Evolutionary conservation across 2,329 filamentous ascomycete genomes (phyloP).

Genomic region (Fusarium miscanthi): DNA sequence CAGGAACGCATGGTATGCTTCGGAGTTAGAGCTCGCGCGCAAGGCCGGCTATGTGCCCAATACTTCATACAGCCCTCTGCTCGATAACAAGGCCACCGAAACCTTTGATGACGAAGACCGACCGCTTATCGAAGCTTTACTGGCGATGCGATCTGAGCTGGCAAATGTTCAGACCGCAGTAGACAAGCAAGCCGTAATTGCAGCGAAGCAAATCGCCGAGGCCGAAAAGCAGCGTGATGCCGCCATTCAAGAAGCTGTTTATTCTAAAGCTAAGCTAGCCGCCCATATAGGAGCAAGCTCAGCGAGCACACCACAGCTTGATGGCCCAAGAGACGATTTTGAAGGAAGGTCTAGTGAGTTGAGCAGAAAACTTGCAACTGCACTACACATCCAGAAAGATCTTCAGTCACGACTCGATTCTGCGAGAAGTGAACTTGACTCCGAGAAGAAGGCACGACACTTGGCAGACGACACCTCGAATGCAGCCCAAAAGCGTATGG

Average conservation of each 20-base stretch:
- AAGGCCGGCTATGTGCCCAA: conserved; percentile 88
- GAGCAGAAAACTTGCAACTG: conserved; percentile 82
- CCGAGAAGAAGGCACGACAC: conserved; percentile 83
- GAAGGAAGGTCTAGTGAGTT: conserved; percentile 71
- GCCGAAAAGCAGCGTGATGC: conserved; percentile 94
- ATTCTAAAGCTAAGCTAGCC: conserved; percentile 91
- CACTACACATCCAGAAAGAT: conserved; percentile 81
- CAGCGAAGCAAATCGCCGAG: conserved; percentile 90
- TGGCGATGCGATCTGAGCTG: conserved; percentile 91
- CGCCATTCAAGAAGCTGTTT: conserved; percentile 94
- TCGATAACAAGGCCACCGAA: conserved; percentile 82
- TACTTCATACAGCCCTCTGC: conserved; percentile 73
- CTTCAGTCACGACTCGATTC: conserved; percentile 81
- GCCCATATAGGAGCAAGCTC: conserved; percentile 77
- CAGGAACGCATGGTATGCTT: conserved; percentile 96
- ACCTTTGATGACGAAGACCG: conserved; percentile 92
- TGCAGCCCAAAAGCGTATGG: conserved; percentile 83
- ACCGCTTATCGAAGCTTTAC: conserved; percentile 88
- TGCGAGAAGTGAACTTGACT: conserved; percentile 75
- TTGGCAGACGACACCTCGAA: conserved; percentile 89
- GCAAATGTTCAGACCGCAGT: conserved; percentile 90
- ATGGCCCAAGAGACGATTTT: conserved; percentile 71
- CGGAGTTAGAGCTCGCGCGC: conserved; percentile 89
- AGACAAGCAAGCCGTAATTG: conserved; percentile 85
- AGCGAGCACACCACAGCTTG: conserved; percentile 68